Evolutionary conservation across 768 basidiomycete genomes (phyloP), one percentile per base, ranked within the genome.

Genomic region (Hypholoma fasciculare): DNA sequence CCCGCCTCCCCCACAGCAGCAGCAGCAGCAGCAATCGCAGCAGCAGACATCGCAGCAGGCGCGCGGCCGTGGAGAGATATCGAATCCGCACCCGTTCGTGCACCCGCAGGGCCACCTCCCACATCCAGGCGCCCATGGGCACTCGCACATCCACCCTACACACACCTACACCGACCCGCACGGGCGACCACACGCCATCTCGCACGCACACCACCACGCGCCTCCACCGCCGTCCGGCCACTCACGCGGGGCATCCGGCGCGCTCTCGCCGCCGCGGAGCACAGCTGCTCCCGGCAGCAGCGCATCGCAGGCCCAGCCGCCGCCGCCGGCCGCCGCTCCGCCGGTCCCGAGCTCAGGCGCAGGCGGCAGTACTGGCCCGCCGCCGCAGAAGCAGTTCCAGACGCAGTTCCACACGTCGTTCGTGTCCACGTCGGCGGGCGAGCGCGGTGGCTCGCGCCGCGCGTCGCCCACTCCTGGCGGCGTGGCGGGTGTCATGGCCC

Each of bases 21-120:
- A 54, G 5, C 30, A 43, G 19, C 39, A 19, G n/a, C 42, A 40
- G 6, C 40, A 8, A 9, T 4, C 11, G 11, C 49, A 39, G 30
- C 30, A 27, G 12, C 50, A 52, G 26, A 47, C 37, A 42, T 37
- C 27, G 51, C 26, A 36, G 49, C 50, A 51, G 38, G 23, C 43
- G 50, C 17, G 57, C 17, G 37, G 34, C 20, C 47, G 47, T 37
- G 27, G 40, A 27, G 19, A 34, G 48, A 30, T 58, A 17, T 20
- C 57, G 4, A 58, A 58, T 50, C 57, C 57, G 13, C 57, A 58
- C n/a, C 57, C 57, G 27, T 58, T 58, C 27, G 37, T 58, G 40
- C 57, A 58, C 26, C 57, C 57, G n/a, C 51, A 51, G 14, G 50
- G 50, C 19, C 58, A 55, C 52, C 40, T 39, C 16, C 43, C 44